Conservation (phyloP, 2,329 filamentous ascomycete genomes). For the Chrysoporthe cubensis region DNA sequence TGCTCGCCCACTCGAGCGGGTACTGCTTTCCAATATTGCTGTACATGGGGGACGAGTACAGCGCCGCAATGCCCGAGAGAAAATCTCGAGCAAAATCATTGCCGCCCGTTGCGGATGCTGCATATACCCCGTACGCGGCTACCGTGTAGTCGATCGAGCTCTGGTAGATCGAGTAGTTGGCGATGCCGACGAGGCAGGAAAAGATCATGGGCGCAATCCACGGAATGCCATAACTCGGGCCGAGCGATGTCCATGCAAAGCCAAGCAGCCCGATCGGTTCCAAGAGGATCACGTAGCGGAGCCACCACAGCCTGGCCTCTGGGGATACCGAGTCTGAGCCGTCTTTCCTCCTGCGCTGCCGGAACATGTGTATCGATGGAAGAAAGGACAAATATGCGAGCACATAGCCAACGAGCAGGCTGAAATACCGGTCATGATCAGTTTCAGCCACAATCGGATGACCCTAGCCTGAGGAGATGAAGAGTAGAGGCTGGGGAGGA, state of each 20-base stretch:
- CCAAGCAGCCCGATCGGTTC: conserved; percentile 64
- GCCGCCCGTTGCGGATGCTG: conserved; percentile 64
- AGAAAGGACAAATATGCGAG: conserved; percentile 62
- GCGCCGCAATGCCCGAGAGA: conserved; percentile 65
- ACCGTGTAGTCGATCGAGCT: conserved; percentile 72
- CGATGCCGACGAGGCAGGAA: conserved; percentile 62
- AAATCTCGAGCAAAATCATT: conserved; percentile 68
- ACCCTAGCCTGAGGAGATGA: neutral
- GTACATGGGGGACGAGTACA: conserved; percentile 62
- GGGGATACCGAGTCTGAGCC: conserved; percentile 46
- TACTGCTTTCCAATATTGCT: conserved; percentile 45
- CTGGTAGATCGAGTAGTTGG: conserved; percentile 68
- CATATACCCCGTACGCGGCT: conserved; percentile 67
- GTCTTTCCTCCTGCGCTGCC: conserved; percentile 45
- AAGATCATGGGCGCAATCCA: conserved; percentile 68
- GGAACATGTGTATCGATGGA: conserved; percentile 49
- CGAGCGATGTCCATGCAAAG: conserved; percentile 64
- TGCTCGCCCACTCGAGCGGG: conserved; percentile 57
- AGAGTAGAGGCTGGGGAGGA: neutral
- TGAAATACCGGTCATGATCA: neutral
- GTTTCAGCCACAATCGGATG: neutral
- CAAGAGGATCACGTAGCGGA: conserved; percentile 62
- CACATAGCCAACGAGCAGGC: conserved; percentile 52
- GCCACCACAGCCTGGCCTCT: conserved; percentile 63
- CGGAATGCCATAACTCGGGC: conserved; percentile 51